These are phyloP conservation scores for Trapa incisa DNA, from an alignment of 345 rosid species.

Conservation along the genomic window DNA sequence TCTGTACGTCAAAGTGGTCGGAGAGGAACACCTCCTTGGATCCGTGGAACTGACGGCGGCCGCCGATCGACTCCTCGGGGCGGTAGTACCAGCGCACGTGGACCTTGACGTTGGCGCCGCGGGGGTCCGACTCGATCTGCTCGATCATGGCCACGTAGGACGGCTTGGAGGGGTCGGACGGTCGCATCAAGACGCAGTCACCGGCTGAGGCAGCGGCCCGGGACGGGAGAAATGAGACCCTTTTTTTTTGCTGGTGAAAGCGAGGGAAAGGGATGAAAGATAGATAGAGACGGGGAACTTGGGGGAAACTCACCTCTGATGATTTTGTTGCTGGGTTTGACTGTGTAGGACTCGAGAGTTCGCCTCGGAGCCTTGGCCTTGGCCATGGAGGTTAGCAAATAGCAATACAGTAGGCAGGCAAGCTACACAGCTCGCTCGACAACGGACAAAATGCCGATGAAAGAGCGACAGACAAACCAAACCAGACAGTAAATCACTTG, in stretches of 20 bases:
- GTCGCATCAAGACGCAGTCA: conserved; percentile 91
- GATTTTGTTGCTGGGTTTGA: conserved; percentile 62
- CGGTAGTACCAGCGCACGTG: conserved; percentile 92
- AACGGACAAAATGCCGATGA: not conserved
- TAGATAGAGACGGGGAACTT: no score
- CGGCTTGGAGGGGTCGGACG: conserved; percentile 65
- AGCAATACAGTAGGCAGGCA: not conserved
- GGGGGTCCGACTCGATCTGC: conserved; percentile 72
- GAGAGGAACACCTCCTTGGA: conserved; percentile 91
- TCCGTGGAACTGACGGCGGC: conserved; percentile 89
- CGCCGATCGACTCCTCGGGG: conserved; percentile 96
- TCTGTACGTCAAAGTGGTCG: conserved; percentile 74
- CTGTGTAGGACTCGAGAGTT: conserved; percentile 58
- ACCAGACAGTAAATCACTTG: not conserved
- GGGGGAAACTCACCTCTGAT: conserved; percentile 42
- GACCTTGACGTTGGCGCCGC: conserved; percentile 64
- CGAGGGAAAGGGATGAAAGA: not conserved
- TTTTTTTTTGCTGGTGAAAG: not conserved
- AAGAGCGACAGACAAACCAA: not conserved
- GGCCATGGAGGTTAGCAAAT: conserved; percentile 39
- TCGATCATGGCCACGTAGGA: conserved; percentile 89
- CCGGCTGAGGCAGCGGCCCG: conserved; percentile 33
- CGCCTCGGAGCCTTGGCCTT: conserved; percentile 65
- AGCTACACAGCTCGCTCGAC: not conserved
- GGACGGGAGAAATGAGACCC: not conserved